phyloP scores from a whole-genome alignment of 108 stramenopile species.

The Seminavis robusta region DNA sequence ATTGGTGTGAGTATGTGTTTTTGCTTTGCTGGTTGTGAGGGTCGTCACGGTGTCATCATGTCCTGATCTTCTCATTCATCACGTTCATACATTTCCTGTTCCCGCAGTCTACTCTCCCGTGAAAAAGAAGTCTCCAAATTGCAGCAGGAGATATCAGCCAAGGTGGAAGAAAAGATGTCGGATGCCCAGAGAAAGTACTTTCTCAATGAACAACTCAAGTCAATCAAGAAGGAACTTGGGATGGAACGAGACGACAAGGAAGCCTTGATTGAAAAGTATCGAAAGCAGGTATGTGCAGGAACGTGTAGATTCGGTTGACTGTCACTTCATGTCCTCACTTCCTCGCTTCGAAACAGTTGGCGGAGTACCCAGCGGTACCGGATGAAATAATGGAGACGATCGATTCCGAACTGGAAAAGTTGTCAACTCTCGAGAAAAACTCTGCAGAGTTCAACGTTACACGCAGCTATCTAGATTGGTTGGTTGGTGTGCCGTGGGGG shows the following conservation, averaged over 20 bases:
- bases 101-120: constrained; percentile 85
- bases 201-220: constrained; percentile 95
- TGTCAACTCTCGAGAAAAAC: constrained; percentile 90
- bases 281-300: too few species aligned
- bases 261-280: constrained; percentile 85
- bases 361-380: constrained; percentile 64
- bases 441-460: constrained; percentile 96
- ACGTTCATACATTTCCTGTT: too few species aligned
- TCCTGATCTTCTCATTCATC: too few species aligned
- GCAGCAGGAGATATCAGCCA: constrained; percentile 91
- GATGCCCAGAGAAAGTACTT: constrained; percentile 94
- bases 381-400: constrained; percentile 70
- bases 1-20: too few species aligned
- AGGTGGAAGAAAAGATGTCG: constrained; percentile 96
- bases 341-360: too few species aligned
- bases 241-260: constrained; percentile 98
- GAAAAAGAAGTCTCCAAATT: constrained; percentile 89
- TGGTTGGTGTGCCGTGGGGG: constrained; percentile 94
- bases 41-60: too few species aligned
- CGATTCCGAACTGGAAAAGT: constrained; percentile 90
- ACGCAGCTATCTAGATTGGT: constrained; percentile 95
- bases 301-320: too few species aligned
- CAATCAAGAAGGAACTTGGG: constrained; percentile 99
- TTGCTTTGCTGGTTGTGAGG: too few species aligned
- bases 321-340: too few species aligned